Evolutionary conservation across 768 basidiomycete species (phyloP), one percentile per base, ranked within the genome.

Genomic region (Mycena capillaripes): DNA sequence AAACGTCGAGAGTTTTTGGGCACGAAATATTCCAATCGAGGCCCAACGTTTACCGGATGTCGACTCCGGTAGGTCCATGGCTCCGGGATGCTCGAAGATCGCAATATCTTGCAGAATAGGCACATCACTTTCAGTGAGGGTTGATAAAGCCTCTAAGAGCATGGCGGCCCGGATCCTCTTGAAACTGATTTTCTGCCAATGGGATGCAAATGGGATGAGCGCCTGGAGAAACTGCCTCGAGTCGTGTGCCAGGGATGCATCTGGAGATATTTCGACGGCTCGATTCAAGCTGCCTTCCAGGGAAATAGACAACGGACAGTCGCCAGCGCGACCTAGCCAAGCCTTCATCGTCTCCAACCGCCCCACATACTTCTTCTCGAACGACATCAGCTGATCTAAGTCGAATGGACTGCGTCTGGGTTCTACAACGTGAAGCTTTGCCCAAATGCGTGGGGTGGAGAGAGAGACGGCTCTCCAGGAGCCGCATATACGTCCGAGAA

Each of bases 401-500:
- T 44, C 50, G 29, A 53, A 21, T 27, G 6, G 21, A 57, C 8
- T n/a, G 58, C 32, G 21, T 30, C 32, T 30, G 59, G 70, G 65
- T 23, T 62, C 65, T 9, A 62, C 70, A 19, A 71, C 30, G 34
- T 69, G 71, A 8, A 72, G 59, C 8, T 21, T 23, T 2, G 58
- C 32, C 34, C 73, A 74, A 4, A 74, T 65, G 4, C 60, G 69
- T 0, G 73, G 73, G 0, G 65, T 74, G 5, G 65, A 46, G 5
- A 61, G 65, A 0, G 69, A 66, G 11, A 74, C 48, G 21, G 53
- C 11, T 12, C 69, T 40, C 73, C 73, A 74, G 3, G 42, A 27
- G 65, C 69, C 46, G 36, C 73, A 71, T 16, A 74, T 53, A 38
- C 65, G 69, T 2, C 69, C 65, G 4, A 74, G 65, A 36, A 71